Percentiles rank a stretch among this genome's conserved stretches.
Evolutionary conservation across 129 eudicot genomes (phyloP).

Genomic region (Mikania micrantha): DNA sequence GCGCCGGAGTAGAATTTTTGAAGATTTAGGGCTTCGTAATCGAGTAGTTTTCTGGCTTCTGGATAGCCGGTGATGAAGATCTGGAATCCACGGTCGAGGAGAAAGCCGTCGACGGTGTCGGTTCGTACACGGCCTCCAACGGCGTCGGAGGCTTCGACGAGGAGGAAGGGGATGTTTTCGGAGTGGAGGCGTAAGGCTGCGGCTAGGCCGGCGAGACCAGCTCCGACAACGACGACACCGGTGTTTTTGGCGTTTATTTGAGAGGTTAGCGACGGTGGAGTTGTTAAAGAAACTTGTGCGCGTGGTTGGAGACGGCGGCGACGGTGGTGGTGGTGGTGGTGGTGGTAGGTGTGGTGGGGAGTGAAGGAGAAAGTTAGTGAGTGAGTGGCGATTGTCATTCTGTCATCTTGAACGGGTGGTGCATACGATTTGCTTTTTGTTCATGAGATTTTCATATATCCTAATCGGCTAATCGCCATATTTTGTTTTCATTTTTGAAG

Average conservation of each 20-base stretch:
- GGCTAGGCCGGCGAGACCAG: conserved; percentile 88
- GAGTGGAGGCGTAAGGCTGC: conserved; percentile 75
- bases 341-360: conserved; percentile 21
- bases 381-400: conserved; percentile 31
- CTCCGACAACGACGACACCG: conserved; percentile 69
- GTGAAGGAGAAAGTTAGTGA: conserved; percentile 30
- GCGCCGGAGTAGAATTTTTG: conserved; percentile 84
- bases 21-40: conserved; percentile 51
- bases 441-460: not conserved
- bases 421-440: conserved; percentile 11
- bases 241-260: conserved; percentile 22
- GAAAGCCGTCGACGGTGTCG: conserved; percentile 87
- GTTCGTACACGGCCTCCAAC: conserved; percentile 98
- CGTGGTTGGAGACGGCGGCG: conserved; percentile 21
- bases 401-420: conserved; percentile 28
- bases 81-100: conserved; percentile 95
- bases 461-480: too few species aligned
- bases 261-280: conserved; percentile 34
- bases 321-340: conserved; percentile 20
- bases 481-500: too few species aligned
- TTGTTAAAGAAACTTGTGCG: conserved; percentile 32
- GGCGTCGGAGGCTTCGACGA: conserved; percentile 77
- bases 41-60: conserved; percentile 59
- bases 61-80: conserved; percentile 97
- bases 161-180: conserved; percentile 59